These are phyloP conservation scores for Fusarium euwallaceae DNA, from an alignment of 2,329 filamentous ascomycete species.

Conservation along the genomic window DNA sequence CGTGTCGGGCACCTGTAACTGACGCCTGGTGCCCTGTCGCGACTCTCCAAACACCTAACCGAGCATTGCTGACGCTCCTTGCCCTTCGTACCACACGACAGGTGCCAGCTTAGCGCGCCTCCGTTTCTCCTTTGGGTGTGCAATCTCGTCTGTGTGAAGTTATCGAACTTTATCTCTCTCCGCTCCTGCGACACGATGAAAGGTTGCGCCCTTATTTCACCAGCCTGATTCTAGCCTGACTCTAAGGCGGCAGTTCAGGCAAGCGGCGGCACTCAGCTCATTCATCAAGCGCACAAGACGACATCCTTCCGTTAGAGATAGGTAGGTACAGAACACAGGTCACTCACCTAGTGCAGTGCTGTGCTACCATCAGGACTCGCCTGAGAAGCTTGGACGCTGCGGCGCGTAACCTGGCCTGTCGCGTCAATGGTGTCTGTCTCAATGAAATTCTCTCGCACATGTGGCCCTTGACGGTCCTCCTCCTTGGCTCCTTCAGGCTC, in stretches of 20 bases:
- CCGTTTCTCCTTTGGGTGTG: conserved; percentile 23
- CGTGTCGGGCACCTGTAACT: conserved; percentile 35
- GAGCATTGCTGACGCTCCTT: conserved; percentile 18
- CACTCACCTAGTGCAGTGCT: neutral
- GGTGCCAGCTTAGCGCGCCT: conserved; percentile 33
- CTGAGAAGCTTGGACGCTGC: neutral
- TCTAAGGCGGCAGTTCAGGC: conserved; percentile 11
- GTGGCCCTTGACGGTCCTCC: neutral
- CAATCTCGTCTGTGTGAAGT: conserved; percentile 33
- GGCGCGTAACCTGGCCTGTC: neutral
- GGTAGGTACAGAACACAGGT: neutral
- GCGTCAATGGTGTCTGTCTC: neutral
- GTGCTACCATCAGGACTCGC: neutral
- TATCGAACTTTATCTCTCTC: conserved; percentile 18
- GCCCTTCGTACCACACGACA: conserved; percentile 30
- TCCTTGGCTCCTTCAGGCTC: neutral
- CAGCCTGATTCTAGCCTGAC: conserved; percentile 11
- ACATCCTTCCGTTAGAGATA: neutral
- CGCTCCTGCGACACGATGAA: neutral
- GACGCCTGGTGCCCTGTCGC: conserved; percentile 33
- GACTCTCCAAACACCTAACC: conserved; percentile 33
- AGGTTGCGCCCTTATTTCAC: conserved; percentile 7
- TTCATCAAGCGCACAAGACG: neutral
- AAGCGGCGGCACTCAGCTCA: neutral
- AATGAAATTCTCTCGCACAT: neutral